Evolutionary conservation across 208 protist genomes (phyloP).

Genomic region (Trypanosoma avium): DNA sequence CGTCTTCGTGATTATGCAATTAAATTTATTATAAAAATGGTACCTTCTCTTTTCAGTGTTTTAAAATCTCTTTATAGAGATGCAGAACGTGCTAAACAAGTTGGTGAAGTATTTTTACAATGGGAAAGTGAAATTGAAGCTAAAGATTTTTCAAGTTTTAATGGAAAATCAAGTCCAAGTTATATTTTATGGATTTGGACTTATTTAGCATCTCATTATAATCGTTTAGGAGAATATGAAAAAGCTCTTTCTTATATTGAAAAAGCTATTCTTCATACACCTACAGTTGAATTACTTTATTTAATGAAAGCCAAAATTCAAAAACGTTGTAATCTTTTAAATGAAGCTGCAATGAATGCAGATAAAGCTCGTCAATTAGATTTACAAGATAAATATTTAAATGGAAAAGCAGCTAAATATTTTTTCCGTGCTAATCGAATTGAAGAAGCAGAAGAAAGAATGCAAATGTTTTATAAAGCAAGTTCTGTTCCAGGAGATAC

Average conservation of each 20-base stretch:
- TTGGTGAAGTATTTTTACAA: conserved; percentile 74
- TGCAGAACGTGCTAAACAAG: conserved; percentile 55
- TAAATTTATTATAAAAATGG: conserved; percentile 83
- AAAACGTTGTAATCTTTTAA: conserved; percentile 71
- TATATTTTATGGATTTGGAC: conserved; percentile 89
- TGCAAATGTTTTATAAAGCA: conserved; percentile 91
- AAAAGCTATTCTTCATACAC: conserved; percentile 94
- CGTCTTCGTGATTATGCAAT: conserved; percentile 47
- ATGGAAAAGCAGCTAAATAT: conserved; percentile 94
- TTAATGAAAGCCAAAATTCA: conserved; percentile 89
- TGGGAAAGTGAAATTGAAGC: conserved; percentile 61
- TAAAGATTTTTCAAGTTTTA: conserved; percentile 70
- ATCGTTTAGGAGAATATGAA: conserved; percentile 54
- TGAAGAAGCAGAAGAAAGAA: conserved; percentile 75
- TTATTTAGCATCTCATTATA: conserved; percentile 91
- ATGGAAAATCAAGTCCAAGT: conserved; percentile 56
- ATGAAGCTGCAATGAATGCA: conserved; percentile 70
- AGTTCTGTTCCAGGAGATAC: conserved; percentile 51
- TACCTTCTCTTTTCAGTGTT: conserved; percentile 93
- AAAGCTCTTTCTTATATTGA: conserved; percentile 85
- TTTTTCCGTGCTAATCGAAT: conserved; percentile 86
- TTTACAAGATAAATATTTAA: conserved; percentile 96
- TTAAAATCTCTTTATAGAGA: conserved; percentile 92
- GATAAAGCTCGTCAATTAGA: conserved; percentile 92
- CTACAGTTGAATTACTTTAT: conserved; percentile 94